phyloP scores from a whole-genome alignment of 352 stramenopile species.

The Phytophthora litchii region DNA sequence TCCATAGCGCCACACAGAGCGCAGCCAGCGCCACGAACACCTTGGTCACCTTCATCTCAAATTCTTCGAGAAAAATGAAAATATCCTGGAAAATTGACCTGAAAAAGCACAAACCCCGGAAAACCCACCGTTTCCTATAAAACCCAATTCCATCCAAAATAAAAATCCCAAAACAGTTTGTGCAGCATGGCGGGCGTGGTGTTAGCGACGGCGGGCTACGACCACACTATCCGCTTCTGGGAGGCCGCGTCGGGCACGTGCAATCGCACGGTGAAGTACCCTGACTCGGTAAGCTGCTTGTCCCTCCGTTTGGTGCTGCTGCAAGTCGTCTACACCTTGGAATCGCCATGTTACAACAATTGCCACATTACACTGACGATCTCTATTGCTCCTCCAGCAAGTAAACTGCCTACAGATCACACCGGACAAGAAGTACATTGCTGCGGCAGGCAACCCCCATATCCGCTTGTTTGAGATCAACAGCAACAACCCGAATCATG shows the following conservation, averaged over 20 bases:
- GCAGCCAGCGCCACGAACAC: constrained; percentile 17
- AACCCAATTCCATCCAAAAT: too few relatives aligned
- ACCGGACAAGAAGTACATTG: constrained; percentile 97
- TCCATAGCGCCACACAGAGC: constrained; percentile 19
- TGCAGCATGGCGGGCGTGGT: constrained; percentile 90
- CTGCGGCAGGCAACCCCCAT: constrained; percentile 96
- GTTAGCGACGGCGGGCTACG: constrained; percentile 96
- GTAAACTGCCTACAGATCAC: constrained; percentile 98
- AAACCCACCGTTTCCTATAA: too few relatives aligned
- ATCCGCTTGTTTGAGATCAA: constrained; percentile 98
- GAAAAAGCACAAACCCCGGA: too few relatives aligned
- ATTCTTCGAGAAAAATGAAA: constrained; percentile 5
- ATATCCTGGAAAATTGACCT: not conserved
- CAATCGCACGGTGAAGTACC: constrained; percentile 95
- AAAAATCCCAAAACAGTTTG: too few relatives aligned
- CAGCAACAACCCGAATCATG: constrained; percentile 94
- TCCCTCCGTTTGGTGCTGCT: constrained; percentile 3
- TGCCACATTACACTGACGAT: constrained; percentile 7
- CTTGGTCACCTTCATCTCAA: constrained; percentile 29
- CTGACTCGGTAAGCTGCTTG: constrained; percentile 83
- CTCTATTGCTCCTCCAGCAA: constrained; percentile 58
- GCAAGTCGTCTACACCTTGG: constrained; percentile 1
- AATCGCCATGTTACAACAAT: constrained; percentile 1
- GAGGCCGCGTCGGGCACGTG: constrained; percentile 96
- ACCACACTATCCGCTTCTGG: constrained; percentile 99